Evolutionary conservation across 2,329 filamentous ascomycete species (phyloP), one percentile per base, ranked within the genome.

Genomic region (Pseudonectria foliicola): DNA sequence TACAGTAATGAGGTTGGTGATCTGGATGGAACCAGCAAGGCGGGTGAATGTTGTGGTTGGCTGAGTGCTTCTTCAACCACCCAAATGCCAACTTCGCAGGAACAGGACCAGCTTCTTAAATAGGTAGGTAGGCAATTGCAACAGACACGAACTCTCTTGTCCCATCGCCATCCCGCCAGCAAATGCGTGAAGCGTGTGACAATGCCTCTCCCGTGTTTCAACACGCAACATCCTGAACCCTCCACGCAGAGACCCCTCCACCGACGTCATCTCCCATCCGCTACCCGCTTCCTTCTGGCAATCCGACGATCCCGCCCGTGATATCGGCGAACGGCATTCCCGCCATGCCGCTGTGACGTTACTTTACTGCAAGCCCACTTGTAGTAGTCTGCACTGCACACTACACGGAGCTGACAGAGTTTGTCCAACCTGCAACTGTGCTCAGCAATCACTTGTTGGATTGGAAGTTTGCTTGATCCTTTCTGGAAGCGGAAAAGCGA

Each of bases 21-120:
- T 29, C 38, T 36, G 44, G 29, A 37, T 46, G 37, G 27, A 37
- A n/a, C n/a, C 13, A 34, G 30, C n/a, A 30, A 30, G 37, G 44
- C 18, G 18, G 8, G 18, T 21, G 18, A n/a, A n/a, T 16, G 28
- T 30, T 14, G 13, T 13, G 14, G 28, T 30, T 10, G 7, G 15
- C 15, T 8, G 15, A 18, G 7, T 30, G n/a, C n/a, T 15, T 6
- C 21, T 30, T 14, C 13, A 15, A 18, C 28, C 13, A 10, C 28
- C 28, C 28, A 30, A 30, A 13, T n/a, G n/a, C 29, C 11, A 15
- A 7, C 18, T 21, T 23, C 14, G 18, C 18, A 21, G 5, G 18
- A 8, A 5, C 8, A 21, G 8, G 18, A 8, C 29, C 29, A 21
- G 21, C 29, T 15, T 31, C 29, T 31, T 31, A 31, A 21, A 31